Evolutionary conservation across 129 eudicot species (phyloP).

Genomic region (Dittrichia graveolens): DNA sequence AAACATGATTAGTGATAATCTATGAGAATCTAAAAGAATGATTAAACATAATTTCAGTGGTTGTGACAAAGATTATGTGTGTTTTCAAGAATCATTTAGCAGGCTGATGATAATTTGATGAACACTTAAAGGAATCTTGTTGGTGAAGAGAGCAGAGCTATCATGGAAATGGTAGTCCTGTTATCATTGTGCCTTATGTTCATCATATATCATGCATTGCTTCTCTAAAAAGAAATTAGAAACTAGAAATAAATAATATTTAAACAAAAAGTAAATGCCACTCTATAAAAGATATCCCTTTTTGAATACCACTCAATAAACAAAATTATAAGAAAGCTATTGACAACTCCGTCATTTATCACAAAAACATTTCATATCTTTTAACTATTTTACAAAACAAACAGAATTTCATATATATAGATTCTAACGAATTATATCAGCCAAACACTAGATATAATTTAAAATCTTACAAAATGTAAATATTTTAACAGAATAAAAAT

Average conservation of each 20-base stretch:
- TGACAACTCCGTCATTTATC: no score
- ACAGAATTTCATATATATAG: no score
- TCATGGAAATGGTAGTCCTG: background rate
- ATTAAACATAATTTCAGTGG: conserved; percentile 7
- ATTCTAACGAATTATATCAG: no score
- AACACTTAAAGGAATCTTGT: conserved; percentile 25
- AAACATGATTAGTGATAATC: background rate
- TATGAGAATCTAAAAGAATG: background rate
- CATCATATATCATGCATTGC: conserved; percentile 8
- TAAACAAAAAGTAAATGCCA: no score
- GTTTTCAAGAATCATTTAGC: conserved; percentile 2
- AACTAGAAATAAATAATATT: background rate
- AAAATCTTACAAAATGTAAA: no score
- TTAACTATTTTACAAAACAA: no score
- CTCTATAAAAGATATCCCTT: no score
- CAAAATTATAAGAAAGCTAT: no score
- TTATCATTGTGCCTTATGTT: conserved; percentile 12
- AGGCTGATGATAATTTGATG: background rate
- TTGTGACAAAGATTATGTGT: background rate
- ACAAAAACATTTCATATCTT: no score
- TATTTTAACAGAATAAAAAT: no score
- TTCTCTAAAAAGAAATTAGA: background rate
- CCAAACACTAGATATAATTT: no score
- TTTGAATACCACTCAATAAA: no score
- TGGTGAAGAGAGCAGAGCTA: conserved; percentile 20